phyloP scores from a whole-genome alignment of 176 grass and related monocot species.

The Phoenix roebelenii region DNA sequence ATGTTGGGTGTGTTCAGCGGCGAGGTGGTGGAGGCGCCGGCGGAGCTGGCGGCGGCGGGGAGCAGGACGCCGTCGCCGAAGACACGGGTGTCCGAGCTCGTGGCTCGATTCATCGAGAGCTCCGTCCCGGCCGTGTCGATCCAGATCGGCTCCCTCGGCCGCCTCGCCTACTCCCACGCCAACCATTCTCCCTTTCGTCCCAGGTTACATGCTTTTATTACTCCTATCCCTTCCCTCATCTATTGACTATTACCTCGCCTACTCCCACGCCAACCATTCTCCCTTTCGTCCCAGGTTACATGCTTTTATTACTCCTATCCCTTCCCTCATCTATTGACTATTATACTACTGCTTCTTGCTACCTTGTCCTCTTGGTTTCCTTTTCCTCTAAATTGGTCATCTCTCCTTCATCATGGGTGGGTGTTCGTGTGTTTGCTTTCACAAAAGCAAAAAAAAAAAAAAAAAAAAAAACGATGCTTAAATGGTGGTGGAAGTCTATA shows the following conservation, averaged over 20 bases:
- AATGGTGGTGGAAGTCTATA: too few species aligned
- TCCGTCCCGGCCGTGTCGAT: slow-evolving; percentile 50
- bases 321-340: neutral
- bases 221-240: neutral
- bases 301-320: neutral
- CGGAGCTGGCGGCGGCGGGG: slow-evolving; percentile 79
- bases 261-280: slow-evolving; percentile 65
- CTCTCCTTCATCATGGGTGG: too few species aligned
- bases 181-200: slow-evolving; percentile 58
- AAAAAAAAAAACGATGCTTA: too few species aligned
- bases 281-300: slow-evolving; percentile 61
- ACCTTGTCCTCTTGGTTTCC: too few species aligned
- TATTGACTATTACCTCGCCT: slow-evolving; percentile 55
- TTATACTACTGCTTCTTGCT: too few species aligned
- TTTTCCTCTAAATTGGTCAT: too few species aligned
- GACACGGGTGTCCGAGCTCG: slow-evolving; percentile 55
- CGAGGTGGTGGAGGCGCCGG: slow-evolving; percentile 73
- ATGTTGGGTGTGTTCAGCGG: slow-evolving; percentile 96
- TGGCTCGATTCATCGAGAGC: slow-evolving; percentile 47
- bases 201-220: slow-evolving; percentile 28
- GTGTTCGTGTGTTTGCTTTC: too few species aligned
- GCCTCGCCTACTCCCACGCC: slow-evolving; percentile 69
- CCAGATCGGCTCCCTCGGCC: slow-evolving; percentile 40
- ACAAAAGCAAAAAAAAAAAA: too few species aligned
- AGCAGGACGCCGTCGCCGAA: slow-evolving; percentile 96